Evolutionary conservation across 768 basidiomycete genomes (phyloP).

Genomic region (Tricholomella constricta): DNA sequence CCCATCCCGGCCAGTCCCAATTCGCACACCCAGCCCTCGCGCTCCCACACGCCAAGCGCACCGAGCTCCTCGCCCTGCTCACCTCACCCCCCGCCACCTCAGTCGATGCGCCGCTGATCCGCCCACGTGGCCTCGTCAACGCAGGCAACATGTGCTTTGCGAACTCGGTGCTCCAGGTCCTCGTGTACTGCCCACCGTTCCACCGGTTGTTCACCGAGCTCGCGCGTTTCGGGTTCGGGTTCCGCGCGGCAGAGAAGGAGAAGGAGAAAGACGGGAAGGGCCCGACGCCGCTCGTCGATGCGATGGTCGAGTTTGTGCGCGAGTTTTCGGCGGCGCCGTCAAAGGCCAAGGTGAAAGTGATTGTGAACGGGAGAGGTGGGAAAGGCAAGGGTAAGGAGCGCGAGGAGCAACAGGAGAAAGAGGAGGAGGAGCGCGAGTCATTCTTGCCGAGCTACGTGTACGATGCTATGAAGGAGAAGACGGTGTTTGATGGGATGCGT

Average conservation of each 20-base stretch:
- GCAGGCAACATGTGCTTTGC: conserved; percentile 98
- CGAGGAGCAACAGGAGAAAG: conserved; percentile 42
- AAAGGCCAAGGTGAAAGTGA: conserved; percentile 23
- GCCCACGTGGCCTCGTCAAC: conserved; percentile 86
- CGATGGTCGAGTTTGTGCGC: conserved; percentile 71
- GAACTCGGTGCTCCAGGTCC: conserved; percentile 88
- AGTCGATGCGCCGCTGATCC: conserved; percentile 32
- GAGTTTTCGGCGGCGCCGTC: conserved; percentile 58
- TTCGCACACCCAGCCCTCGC: conserved; percentile 26
- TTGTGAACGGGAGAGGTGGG: conserved; percentile 37
- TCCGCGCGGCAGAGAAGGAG: conserved; percentile 23
- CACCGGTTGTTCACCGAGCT: conserved; percentile 75
- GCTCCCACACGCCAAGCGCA: conserved; percentile 40
- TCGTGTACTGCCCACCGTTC: conserved; percentile 90
- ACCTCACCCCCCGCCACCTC: conserved; percentile 30
- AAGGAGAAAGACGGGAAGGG: conserved; percentile 29
- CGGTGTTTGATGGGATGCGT: conserved; percentile 92
- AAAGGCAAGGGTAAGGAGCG: conserved; percentile 27
- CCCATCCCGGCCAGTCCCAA: conserved; percentile 27
- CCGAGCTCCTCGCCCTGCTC: conserved; percentile 58
- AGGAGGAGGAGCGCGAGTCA: conserved; percentile 57
- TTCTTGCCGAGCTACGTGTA: conserved; percentile 89
- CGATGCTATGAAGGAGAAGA: conserved; percentile 91
- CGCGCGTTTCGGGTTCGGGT: conserved; percentile 46
- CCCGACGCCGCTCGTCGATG: conserved; percentile 61